Evolutionary conservation across 352 stramenopile species (phyloP), one percentile per base, ranked within the genome.

Genomic region (Hyaloperonospora arabidopsidis): DNA sequence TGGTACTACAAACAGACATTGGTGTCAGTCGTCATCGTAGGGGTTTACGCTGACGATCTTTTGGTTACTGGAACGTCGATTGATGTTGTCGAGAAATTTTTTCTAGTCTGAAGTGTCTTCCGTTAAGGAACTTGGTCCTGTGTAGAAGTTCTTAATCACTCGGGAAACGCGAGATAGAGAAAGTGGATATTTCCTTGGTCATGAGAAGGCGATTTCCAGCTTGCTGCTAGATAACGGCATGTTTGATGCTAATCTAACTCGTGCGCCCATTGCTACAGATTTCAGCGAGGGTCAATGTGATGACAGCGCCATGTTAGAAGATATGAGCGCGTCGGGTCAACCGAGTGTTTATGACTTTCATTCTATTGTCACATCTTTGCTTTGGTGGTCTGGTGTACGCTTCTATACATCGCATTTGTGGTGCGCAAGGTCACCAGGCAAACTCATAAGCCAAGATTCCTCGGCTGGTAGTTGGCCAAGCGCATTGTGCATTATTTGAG

Each of bases 31-130:
- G 39, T 54, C 1, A 14, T 70, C 1, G 53, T 67, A 0, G 65
- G 58, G 1, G 45, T 56, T 1, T 72, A 73, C 45, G 57, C 70
- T 0, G 57, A 72, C 15, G 70, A 76, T 12, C 17, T 74, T 0
- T 32, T 75, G 0, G 55, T 63, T 0, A 72, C 56, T 38, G 32
- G 32, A 38, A 38, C 32, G 39, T 55, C 72, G n/a, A n/a, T n/a
- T n/a, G n/a, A n/a, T n/a, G n/a, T n/a, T n/a, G n/a, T n/a, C n/a
- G n/a, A n/a, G n/a, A n/a, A n/a, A n/a, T n/a, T n/a, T n/a, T n/a
- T n/a, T n/a, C n/a, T n/a, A n/a, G n/a, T n/a, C n/a, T n/a, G n/a
- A n/a, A n/a, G n/a, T n/a, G n/a, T 8, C 70, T 0, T 41, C 61
- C 6, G 19, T 72, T 0, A 74, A 73, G 39, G 49, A 67, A 17